Percentiles rank a stretch among this genome's conserved stretches.
Evolutionary conservation across 208 protist genomes (phyloP).

Genomic region (Novymonas esmeraldas): DNA sequence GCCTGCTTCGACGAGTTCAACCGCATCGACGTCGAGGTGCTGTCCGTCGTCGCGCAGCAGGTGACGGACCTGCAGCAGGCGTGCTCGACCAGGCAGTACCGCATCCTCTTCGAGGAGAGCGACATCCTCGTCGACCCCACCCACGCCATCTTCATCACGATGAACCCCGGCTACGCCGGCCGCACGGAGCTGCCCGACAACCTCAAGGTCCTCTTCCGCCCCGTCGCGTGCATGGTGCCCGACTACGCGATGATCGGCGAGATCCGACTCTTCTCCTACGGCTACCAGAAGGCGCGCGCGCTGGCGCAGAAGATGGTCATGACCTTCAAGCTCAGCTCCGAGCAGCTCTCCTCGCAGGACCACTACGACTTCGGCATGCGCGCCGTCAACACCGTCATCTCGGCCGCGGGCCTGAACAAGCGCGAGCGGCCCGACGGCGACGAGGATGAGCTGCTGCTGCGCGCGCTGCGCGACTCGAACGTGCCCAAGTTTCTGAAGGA

Average conservation of each 20-base stretch:
- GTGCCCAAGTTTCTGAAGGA: slow-evolving; percentile 98
- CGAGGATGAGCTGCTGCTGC: slow-evolving; percentile 95
- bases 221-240: slow-evolving; percentile 99
- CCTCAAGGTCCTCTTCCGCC: slow-evolving; percentile 97
- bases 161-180: slow-evolving; percentile 99
- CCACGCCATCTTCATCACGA: slow-evolving; percentile 97
- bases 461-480: slow-evolving; percentile 97
- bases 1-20: slow-evolving; percentile 99
- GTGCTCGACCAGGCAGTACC: slow-evolving; percentile 90
- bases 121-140: slow-evolving; percentile 95
- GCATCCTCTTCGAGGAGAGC: slow-evolving; percentile 94
- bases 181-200: slow-evolving; percentile 99
- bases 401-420: slow-evolving; percentile 96
- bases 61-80: slow-evolving; percentile 96
- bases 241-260: slow-evolving; percentile 99
- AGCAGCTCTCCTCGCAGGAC: slow-evolving; percentile 98
- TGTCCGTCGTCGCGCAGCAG: slow-evolving; percentile 97
- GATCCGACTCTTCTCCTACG: slow-evolving; percentile 98
- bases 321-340: slow-evolving; percentile 98
- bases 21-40: slow-evolving; percentile 97
- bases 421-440: slow-evolving; percentile 88
- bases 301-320: slow-evolving; percentile 98
- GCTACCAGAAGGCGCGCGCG: slow-evolving; percentile 95
- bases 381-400: slow-evolving; percentile 99
- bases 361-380: slow-evolving; percentile 99